Conservation (phyloP, 495 filamentous ascomycete species). For the Aspergillus kassunensis region DNA sequence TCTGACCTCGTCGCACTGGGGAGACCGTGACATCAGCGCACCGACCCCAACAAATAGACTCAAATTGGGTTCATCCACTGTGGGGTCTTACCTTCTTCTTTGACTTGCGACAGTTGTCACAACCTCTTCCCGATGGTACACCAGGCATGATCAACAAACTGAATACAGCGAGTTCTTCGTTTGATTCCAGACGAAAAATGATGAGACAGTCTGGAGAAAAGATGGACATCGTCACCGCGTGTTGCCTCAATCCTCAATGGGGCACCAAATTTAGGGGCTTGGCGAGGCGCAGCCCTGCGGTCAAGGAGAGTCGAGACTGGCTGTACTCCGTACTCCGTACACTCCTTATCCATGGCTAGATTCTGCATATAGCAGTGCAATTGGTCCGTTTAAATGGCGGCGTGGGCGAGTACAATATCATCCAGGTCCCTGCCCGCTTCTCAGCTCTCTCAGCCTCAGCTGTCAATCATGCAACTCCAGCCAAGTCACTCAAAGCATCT, state of each 20-base stretch:
- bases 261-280: slow-evolving; percentile 1
- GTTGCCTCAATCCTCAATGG: background rate
- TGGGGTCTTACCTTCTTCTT: slow-evolving; percentile 48
- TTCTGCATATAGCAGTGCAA: too few species aligned
- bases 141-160: slow-evolving; percentile 42
- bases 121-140: slow-evolving; percentile 45
- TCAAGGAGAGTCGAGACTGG: too few species aligned
- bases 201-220: background rate
- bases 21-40: background rate
- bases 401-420: too few species aligned
- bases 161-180: too few species aligned
- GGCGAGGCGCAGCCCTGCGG: slow-evolving; percentile 6
- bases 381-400: too few species aligned
- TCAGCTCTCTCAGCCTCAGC: too few species aligned
- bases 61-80: background rate
- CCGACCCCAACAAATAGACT: background rate
- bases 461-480: too few species aligned
- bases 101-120: slow-evolving; percentile 47
- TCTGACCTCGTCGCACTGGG: slow-evolving; percentile 37
- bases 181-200: background rate
- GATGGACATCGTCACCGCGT: too few species aligned
- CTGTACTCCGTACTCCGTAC: too few species aligned
- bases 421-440: too few species aligned
- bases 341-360: too few species aligned
- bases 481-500: too few species aligned